Conservation (phyloP, 495 filamentous ascomycete genomes). For the Penicillium robsamsonii region DNA sequence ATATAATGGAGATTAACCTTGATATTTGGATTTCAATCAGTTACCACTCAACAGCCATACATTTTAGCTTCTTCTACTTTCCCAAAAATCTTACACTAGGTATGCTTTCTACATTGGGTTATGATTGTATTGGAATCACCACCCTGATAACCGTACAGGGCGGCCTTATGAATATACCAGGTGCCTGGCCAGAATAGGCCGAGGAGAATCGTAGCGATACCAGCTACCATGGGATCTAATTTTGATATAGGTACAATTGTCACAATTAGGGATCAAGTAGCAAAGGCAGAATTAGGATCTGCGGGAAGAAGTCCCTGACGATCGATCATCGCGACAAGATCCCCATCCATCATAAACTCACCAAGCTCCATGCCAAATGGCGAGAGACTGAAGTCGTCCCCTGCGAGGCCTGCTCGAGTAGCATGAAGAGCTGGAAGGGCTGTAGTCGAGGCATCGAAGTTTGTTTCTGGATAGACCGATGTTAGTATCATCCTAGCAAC, state of each 20-base stretch:
- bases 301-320: background rate
- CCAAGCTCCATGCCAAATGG: conserved; percentile 41
- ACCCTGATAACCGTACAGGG: too few relatives aligned
- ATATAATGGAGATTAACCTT: too few relatives aligned
- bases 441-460: background rate
- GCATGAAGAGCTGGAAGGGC: conserved; percentile 13
- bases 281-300: background rate
- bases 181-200: conserved; percentile 6
- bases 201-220: background rate
- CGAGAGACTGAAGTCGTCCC: conserved; percentile 17
- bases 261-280: background rate
- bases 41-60: too few relatives aligned
- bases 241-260: background rate
- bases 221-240: background rate
- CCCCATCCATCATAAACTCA: conserved; percentile 46
- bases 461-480: background rate
- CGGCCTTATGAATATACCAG: too few relatives aligned
- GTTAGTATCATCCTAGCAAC: background rate
- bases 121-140: too few relatives aligned
- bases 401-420: background rate
- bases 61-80: too few relatives aligned
- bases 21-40: too few relatives aligned
- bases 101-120: too few relatives aligned
- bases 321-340: conserved; percentile 22
- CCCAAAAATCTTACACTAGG: too few relatives aligned